Percentiles rank a stretch among this genome's conserved stretches.
Conservation (phyloP, 495 filamentous ascomycete genomes). For the Friedmanniomyces endolithicus region DNA sequence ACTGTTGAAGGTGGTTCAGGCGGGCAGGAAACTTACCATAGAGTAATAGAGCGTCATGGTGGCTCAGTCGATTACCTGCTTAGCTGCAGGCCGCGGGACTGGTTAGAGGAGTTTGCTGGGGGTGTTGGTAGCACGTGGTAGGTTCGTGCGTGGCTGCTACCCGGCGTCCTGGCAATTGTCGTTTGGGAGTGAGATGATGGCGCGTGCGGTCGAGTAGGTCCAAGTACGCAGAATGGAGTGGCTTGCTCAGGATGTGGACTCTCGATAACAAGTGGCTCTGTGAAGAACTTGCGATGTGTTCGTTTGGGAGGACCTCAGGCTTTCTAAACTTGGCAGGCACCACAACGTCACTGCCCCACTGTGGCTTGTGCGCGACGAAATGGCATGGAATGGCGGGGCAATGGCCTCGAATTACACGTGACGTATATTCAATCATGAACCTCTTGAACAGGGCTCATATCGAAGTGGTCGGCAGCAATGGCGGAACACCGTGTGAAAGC, state of each 20-base stretch:
- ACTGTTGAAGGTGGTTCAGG: neutral
- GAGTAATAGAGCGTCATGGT: conserved; percentile 99
- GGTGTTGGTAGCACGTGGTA: neutral
- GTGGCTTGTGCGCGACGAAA: neutral
- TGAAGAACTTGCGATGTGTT: neutral
- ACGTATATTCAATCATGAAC: too few species aligned
- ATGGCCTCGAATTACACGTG: neutral
- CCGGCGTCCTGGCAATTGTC: neutral
- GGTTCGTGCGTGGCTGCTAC: too few species aligned
- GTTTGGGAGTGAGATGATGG: neutral
- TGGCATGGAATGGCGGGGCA: neutral
- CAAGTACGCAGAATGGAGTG: too few species aligned
- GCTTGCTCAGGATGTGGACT: too few species aligned
- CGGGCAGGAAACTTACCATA: conserved; percentile 52
- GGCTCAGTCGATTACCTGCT: conserved; percentile 19
- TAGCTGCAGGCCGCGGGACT: neutral
- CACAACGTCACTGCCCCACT: neutral
- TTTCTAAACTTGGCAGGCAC: neutral
- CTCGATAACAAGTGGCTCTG: too few species aligned
- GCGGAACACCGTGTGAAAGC: neutral
- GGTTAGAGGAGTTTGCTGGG: neutral
- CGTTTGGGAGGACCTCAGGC: neutral
- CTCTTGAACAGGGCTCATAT: neutral
- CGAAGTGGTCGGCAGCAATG: neutral
- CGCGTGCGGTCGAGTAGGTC: too few species aligned